Evolutionary conservation across 495 filamentous ascomycete species (phyloP), one percentile per base, ranked within the genome.

Genomic region (Paragyromitra xinjiangensis): DNA sequence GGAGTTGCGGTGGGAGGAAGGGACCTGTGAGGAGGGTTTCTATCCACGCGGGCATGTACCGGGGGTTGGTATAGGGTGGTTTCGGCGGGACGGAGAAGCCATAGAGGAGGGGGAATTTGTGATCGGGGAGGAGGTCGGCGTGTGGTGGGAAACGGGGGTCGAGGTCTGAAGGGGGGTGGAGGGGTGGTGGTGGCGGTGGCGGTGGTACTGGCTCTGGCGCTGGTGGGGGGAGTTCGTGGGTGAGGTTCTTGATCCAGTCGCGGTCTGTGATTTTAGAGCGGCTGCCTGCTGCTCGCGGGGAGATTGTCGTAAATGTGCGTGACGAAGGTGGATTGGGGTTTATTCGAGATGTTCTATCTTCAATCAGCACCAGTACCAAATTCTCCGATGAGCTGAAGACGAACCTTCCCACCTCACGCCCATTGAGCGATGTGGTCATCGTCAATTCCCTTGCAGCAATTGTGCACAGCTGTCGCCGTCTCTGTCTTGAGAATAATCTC

Each of bases 101-200:
- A 8, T 59, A 64, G 29, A 73, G 42, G 14, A 22, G 6, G n/a
- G 68, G 66, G 24, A 80, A 78, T 12, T 64, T 51, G 14, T n/a
- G 14, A 44, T 80, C 74, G 29, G 69, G 44, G 40, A 80, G 12
- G 11, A 80, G 78, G 39, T 80, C 65, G 4, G 55, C 72, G 3
- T 77, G 73, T 3, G 40, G 45, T 58, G 68, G 67, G 69, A 80
- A 78, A 16, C 74, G 74, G 8, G 37, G 24, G 7, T 29, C 40
- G 26, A 34, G 42, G 34, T 69, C 64, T 1, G 29, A 39, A 9
- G 53, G 50, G 51, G 7, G 56, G 12, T 63, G 45, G 34, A 29
- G 48, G 14, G 45, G 24, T 6, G 61, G 19, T 50, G 19, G 50
- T 6, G 12, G 12, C 16, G 16, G 26, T 2, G 39, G 40, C 6